Evolutionary conservation across 805 yeast genomes (phyloP), one percentile per base, ranked within the genome.

Genomic region (Barnettozyma wickerhamii): DNA sequence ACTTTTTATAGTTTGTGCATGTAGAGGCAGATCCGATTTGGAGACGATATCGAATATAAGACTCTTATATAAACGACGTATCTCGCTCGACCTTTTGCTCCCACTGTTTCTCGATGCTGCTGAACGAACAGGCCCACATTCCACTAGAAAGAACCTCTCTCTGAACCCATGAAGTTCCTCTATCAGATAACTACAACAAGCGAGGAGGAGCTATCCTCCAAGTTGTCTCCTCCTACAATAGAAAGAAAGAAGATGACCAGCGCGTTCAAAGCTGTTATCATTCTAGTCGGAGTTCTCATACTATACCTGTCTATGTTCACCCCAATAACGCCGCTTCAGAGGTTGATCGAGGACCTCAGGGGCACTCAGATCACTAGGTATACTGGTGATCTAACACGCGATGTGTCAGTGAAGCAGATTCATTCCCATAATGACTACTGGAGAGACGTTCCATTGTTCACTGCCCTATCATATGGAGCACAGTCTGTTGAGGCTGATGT

Each of bases 381-480:
- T 41, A 10, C 43, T 10, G 36, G 54, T 9, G 58, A 52, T 34
- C 37, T 48, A 29, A 54, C 59, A 21, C 42, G 52, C 19, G 31
- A 53, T 40, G 44, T 55, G 34, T 53, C 52, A 31, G 55, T 56
- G 30, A 56, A 58, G 34, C 65, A 68, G 30, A 65, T 81, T 29
- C 89, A 82, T 54, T 78, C 86, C 1, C 90, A 82, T 56, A 82
- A 82, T 52, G 88, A 82, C 57, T 83, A 81, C 59, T 81, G 87
- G 85, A 63, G 88, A 50, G 56, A 60, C 10, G 58, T 67, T 10
- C 87, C 88, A 1, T 62, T 82, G 5, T 67, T 70, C 40, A 80
- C 79, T 41, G 88, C 86, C 0, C 56, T 71, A 10, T 58, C 64
- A 2, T 50, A 53, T 30, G 89, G 88, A 5, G 72, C 74, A 20